Base-by-base conservation (phyloP, 139 green algal species). In the Desmodesmus armatus region DNA sequence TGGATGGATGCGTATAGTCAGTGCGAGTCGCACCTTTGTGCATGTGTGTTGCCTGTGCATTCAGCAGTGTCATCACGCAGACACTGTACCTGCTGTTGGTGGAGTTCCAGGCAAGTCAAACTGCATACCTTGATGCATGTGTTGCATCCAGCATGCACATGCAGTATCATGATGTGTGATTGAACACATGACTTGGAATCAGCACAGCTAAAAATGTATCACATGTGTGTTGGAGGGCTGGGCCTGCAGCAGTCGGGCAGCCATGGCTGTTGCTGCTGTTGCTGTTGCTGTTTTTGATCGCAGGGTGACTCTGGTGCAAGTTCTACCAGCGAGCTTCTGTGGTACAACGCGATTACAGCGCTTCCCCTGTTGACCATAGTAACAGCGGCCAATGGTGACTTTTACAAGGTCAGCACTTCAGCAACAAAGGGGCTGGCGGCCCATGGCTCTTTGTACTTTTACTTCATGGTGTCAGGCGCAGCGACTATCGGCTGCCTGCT, bases 81-180 rank as follows among this genome's bases (percentile, higher is more conserved):
- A 90, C 92, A 3, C 77, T 78, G 0, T 98, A 98, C 83, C 85
- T 98, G 79, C 82, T 98, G 47, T 78, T 96, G 31, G 94, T 97
- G 51, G 93, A 98, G 90, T 89, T 92, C 33, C 87, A 92, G 87
- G 89, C n/a, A n/a, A n/a, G n/a, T n/a, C n/a, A n/a, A n/a, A n/a
- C n/a, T n/a, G n/a, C n/a, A n/a, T n/a, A n/a, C n/a, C n/a, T n/a
- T n/a, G n/a, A n/a, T n/a, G n/a, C n/a, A n/a, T n/a, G n/a, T n/a
- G n/a, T n/a, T n/a, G n/a, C n/a, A n/a, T n/a, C n/a, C n/a, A n/a
- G n/a, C n/a, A n/a, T n/a, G n/a, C n/a, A n/a, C n/a, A n/a, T n/a
- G n/a, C n/a, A n/a, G n/a, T n/a, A n/a, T n/a, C n/a, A n/a, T n/a
- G n/a, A n/a, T n/a, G n/a, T n/a, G n/a, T n/a, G n/a, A n/a, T n/a